These are phyloP conservation scores for Beta vulgaris DNA, from an alignment of 148 eudicot species.

Conservation along the genomic window DNA sequence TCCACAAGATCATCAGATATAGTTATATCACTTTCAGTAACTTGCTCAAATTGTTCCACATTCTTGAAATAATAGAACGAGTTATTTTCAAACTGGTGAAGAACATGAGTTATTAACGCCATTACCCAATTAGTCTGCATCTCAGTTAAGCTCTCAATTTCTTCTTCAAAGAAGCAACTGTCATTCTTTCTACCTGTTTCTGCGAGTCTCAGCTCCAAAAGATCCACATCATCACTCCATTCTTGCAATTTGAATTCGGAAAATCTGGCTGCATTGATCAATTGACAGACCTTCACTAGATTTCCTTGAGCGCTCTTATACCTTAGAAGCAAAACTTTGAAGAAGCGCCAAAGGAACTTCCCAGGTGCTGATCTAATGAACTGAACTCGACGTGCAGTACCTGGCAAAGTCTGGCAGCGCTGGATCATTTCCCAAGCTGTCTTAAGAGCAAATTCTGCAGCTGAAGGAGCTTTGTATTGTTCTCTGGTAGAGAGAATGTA, in stretches of 20 bases:
- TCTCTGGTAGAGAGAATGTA: constrained; percentile 41
- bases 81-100: constrained; percentile 37
- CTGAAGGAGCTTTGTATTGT: constrained; percentile 46
- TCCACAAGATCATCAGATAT: constrained; percentile 39
- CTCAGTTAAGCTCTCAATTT: constrained; percentile 43
- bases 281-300: constrained; percentile 31
- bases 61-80: constrained; percentile 33
- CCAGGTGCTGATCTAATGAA: constrained; percentile 38
- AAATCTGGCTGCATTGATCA: constrained; percentile 45
- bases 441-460: constrained; percentile 46
- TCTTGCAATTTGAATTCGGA: constrained; percentile 44
- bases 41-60: constrained; percentile 23
- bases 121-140: constrained; percentile 44
- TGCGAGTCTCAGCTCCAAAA: constrained; percentile 44
- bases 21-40: constrained; percentile 1
- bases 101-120: constrained; percentile 42
- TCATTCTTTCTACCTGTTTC: constrained; percentile 29
- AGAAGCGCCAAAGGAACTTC: constrained; percentile 39
- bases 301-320: constrained; percentile 32
- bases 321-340: constrained; percentile 33
- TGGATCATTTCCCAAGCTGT: constrained; percentile 49
- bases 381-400: constrained; percentile 29
- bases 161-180: constrained; percentile 41
- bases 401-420: constrained; percentile 44
- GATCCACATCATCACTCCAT: constrained; percentile 48